phyloP scores from a whole-genome alignment of 2,329 filamentous ascomycete species.

The Pseudocercospora musae region DNA sequence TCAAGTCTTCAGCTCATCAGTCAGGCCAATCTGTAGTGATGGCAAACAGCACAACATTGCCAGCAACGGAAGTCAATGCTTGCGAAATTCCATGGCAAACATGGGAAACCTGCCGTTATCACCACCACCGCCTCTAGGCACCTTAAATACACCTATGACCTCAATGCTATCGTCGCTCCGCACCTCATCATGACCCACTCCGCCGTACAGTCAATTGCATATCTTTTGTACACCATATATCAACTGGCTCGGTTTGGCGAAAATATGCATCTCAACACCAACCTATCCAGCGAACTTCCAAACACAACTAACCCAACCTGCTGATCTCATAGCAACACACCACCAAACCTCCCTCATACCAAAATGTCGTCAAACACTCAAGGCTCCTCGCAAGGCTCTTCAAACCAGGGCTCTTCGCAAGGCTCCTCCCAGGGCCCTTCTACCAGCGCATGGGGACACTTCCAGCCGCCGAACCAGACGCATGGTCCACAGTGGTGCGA shows the following conservation, averaged over 20 bases:
- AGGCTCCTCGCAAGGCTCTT: neutral
- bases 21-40: too few relatives aligned
- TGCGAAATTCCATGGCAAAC: neutral
- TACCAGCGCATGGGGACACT: neutral
- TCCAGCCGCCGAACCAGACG: neutral
- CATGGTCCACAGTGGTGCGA: constrained; percentile 1
- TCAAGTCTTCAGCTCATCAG: too few relatives aligned
- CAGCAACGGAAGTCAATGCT: neutral
- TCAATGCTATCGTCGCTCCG: neutral
- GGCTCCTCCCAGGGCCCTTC: neutral
- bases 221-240: neutral
- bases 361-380: neutral
- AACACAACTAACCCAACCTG: neutral
- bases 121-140: too few relatives aligned
- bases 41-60: neutral
- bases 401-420: too few relatives aligned
- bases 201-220: neutral
- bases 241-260: neutral
- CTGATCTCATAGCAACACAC: neutral
- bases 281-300: neutral
- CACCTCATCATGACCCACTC: too few relatives aligned
- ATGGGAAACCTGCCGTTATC: neutral
- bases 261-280: neutral
- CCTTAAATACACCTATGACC: neutral
- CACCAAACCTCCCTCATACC: neutral